phyloP scores from a whole-genome alignment of 1,284 basidiomycete genomes.

The Tremellales sp. region DNA sequence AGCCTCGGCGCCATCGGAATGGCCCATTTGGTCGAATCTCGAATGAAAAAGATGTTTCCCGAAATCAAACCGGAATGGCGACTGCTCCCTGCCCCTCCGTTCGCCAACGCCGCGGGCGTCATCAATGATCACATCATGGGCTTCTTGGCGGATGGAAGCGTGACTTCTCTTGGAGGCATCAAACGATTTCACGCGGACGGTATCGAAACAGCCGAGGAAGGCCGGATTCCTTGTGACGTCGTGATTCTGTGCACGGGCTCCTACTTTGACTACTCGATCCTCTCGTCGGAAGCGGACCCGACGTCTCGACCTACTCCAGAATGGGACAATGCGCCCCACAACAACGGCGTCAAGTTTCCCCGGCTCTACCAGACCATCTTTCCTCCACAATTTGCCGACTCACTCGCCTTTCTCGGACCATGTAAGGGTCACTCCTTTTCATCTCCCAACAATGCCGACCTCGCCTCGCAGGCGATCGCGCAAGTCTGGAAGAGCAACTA shows the following conservation, averaged over 20 bases:
- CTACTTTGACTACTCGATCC: conserved; percentile 10
- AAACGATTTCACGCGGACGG: conserved; percentile 4
- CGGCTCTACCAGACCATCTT: conserved; percentile 15
- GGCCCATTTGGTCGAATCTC: background rate
- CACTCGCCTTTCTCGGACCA: conserved; percentile 14
- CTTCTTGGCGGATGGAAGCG: conserved; percentile 2
- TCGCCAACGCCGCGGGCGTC: conserved; percentile 3
- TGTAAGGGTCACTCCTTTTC: conserved; percentile 10
- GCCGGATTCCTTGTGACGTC: conserved; percentile 5
- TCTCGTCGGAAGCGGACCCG: conserved; percentile 10
- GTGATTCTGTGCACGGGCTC: conserved; percentile 11
- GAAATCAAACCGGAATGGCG: conserved; percentile 11
- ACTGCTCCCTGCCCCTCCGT: conserved; percentile 10
- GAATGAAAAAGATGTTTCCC: conserved; percentile 3
- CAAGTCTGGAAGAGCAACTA: conserved; percentile 11
- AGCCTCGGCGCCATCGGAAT: background rate
- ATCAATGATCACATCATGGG: conserved; percentile 8
- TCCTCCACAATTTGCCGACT: conserved; percentile 5
- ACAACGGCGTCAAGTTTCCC: conserved; percentile 8
- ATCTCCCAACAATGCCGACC: conserved; percentile 10
- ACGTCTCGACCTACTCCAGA: conserved; percentile 2
- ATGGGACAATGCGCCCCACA: conserved; percentile 7
- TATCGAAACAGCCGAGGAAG: conserved; percentile 4
- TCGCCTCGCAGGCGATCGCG: conserved; percentile 11
- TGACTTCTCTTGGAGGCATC: conserved; percentile 8